Percentiles rank a stretch among this genome's conserved stretches.
phyloP scores from a whole-genome alignment of 208 protist species.

The Trypanosoma mega region DNA sequence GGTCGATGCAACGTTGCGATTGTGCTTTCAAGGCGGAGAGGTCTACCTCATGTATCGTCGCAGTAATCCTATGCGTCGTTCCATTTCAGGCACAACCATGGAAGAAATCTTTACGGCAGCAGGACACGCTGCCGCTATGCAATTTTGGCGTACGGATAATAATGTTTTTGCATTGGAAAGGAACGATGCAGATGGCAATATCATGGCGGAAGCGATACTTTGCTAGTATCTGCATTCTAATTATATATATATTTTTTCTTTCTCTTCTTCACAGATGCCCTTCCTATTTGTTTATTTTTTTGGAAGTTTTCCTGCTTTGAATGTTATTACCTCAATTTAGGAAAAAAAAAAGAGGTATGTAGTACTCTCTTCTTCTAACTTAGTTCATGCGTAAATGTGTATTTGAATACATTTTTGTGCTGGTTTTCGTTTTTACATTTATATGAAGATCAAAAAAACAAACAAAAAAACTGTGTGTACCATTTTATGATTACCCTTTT shows the following conservation, averaged over 20 bases:
- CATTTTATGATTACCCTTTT: too few species aligned
- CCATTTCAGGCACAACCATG: constrained; percentile 24
- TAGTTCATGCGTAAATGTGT: not conserved
- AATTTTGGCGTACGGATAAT: constrained; percentile 12
- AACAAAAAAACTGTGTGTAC: not conserved
- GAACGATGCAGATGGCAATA: constrained; percentile 11
- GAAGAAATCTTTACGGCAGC: constrained; percentile 28
- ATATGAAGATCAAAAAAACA: not conserved
- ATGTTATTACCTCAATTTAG: not conserved
- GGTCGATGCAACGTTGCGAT: constrained; percentile 19
- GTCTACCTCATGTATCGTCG: constrained; percentile 32
- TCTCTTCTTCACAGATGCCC: not conserved
- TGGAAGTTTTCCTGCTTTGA: not conserved
- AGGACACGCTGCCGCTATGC: constrained; percentile 16
- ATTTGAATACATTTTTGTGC: not conserved
- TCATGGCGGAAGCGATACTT: constrained; percentile 22
- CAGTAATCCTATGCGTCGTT: constrained; percentile 23
- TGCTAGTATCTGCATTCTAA: not conserved
- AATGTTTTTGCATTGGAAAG: constrained; percentile 22
- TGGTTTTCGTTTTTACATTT: not conserved
- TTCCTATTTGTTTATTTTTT: not conserved
- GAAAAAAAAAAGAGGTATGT: not conserved
- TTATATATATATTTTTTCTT: not conserved
- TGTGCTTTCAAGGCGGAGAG: constrained; percentile 16
- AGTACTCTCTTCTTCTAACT: too few species aligned